Conservation (phyloP, 2,329 filamentous ascomycete genomes). For the Aspergillus caelatus region DNA sequence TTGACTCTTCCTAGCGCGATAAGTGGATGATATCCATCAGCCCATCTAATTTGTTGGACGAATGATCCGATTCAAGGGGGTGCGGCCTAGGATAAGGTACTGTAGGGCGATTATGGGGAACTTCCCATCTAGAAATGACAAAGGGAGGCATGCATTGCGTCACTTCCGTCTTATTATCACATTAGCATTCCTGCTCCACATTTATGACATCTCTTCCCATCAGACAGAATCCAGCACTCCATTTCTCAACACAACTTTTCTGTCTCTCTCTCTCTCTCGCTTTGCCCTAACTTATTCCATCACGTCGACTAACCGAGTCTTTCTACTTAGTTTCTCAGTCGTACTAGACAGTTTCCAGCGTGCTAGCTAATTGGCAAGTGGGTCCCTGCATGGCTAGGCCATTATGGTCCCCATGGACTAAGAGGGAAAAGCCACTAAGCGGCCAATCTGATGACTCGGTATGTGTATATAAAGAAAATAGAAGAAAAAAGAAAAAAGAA, state of each 20-base stretch:
- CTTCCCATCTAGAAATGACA: neutral
- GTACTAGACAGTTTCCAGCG: neutral
- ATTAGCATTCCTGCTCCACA: neutral
- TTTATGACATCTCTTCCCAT: neutral
- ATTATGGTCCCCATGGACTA: neutral
- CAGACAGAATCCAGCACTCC: neutral
- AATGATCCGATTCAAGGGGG: constrained; percentile 12
- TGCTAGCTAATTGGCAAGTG: neutral
- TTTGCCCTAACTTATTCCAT: neutral
- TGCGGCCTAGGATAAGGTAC: neutral
- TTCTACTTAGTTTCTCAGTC: neutral
- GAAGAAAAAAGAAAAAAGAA: neutral
- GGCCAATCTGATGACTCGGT: neutral
- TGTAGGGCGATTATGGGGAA: neutral
- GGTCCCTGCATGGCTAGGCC: neutral
- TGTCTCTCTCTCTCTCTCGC: neutral
- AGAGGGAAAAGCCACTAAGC: neutral
- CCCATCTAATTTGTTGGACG: constrained; percentile 7
- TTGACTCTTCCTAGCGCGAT: neutral
- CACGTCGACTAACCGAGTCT: neutral
- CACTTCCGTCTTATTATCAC: neutral
- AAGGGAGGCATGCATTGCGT: constrained; percentile 1
- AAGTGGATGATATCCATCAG: neutral
- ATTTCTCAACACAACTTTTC: neutral
- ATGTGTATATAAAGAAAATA: neutral